Evolutionary conservation across 108 stramenopile genomes (phyloP).

Genomic region (Craspedostauros australis): DNA sequence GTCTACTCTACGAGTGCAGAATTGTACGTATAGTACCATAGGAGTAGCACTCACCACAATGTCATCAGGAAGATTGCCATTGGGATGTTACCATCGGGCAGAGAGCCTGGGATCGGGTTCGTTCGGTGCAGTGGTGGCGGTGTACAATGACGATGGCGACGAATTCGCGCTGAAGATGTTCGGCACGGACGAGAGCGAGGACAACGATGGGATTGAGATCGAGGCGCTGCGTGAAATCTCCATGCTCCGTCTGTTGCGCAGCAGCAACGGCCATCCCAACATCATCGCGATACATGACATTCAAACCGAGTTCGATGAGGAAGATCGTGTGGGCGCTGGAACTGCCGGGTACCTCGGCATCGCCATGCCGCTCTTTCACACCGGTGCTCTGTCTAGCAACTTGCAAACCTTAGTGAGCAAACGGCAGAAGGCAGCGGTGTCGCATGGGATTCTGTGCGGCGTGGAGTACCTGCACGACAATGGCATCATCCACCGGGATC

Average conservation of each 20-base stretch:
- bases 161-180: slow-evolving; percentile 75
- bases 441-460: slow-evolving; percentile 64
- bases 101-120: slow-evolving; percentile 65
- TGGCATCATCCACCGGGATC: slow-evolving; percentile 95
- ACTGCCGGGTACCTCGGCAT: slow-evolving; percentile 45
- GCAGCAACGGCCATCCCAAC: slow-evolving; percentile 63
- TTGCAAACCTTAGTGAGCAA: slow-evolving; percentile 20
- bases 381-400: slow-evolving; percentile 37
- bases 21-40: no score
- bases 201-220: slow-evolving; percentile 40
- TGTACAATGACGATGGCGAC: slow-evolving; percentile 81
- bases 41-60: no score
- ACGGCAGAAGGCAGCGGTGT: slow-evolving; percentile 43
- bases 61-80: slow-evolving; percentile 71
- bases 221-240: slow-evolving; percentile 75
- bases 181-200: slow-evolving; percentile 33
- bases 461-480: slow-evolving; percentile 92
- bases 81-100: slow-evolving; percentile 61
- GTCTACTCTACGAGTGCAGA: no score
- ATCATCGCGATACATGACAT: slow-evolving; percentile 69
- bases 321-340: slow-evolving; percentile 50
- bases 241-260: slow-evolving; percentile 59
- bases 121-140: slow-evolving; percentile 63
- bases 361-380: slow-evolving; percentile 63
- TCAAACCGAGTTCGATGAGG: slow-evolving; percentile 38